phyloP scores from a whole-genome alignment of 208 protist species.

The Leishmania lainsoni region DNA sequence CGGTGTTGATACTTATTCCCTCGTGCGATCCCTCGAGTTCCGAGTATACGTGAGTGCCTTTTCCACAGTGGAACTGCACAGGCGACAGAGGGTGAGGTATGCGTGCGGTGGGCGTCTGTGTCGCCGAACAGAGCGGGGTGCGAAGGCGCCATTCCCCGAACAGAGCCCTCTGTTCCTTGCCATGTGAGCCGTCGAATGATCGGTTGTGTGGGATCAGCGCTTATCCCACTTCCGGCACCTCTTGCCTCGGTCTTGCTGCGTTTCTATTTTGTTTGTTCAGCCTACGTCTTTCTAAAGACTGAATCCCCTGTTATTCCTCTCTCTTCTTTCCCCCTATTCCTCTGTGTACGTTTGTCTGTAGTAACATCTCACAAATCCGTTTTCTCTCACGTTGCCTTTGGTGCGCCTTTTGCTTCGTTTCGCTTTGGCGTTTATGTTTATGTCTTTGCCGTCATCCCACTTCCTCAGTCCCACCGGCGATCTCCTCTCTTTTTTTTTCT shows the following conservation, averaged over 20 bases:
- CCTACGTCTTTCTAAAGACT: slow-evolving; percentile 20
- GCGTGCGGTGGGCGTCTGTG: background rate
- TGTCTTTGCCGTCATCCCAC: background rate
- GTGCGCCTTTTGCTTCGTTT: slow-evolving; percentile 13
- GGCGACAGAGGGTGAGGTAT: background rate
- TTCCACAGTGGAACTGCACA: background rate
- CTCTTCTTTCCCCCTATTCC: background rate
- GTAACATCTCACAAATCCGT: background rate
- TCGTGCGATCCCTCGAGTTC: background rate
- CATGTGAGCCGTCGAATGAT: background rate
- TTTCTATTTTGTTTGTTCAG: slow-evolving; percentile 21
- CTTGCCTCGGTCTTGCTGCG: background rate
- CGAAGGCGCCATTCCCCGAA: background rate
- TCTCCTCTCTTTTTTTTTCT: slow-evolving; percentile 11
- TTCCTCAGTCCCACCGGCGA: background rate
- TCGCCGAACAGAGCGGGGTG: background rate
- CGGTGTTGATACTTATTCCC: background rate
- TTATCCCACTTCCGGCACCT: background rate
- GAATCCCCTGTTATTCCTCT: background rate
- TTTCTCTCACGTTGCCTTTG: slow-evolving; percentile 1
- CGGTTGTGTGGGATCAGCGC: background rate
- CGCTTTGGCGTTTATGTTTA: background rate
- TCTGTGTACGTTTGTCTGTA: background rate
- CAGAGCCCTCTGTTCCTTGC: background rate
- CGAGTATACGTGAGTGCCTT: background rate